phyloP scores from a whole-genome alignment of 2,329 filamentous ascomycete species.

The Cladosporium sphaerospermum region DNA sequence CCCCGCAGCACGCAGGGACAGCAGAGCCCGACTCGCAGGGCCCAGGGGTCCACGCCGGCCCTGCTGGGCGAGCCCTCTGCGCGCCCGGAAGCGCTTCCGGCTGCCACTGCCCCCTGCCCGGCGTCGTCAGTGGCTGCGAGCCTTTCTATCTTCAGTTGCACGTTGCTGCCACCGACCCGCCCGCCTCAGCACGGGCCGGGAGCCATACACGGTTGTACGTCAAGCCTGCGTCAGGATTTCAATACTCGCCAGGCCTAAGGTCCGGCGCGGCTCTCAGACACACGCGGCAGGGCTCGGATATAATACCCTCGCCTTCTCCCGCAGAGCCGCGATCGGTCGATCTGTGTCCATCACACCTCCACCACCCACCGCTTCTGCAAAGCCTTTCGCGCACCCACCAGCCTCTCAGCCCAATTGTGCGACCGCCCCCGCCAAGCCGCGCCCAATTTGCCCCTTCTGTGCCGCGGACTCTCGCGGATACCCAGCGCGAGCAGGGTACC shows the following conservation, averaged over 20 bases:
- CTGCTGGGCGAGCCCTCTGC: too few relatives aligned
- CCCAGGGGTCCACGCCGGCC: not conserved
- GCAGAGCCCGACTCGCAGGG: not conserved
- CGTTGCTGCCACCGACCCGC: not conserved
- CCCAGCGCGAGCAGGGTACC: too few relatives aligned
- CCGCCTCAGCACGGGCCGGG: too few relatives aligned
- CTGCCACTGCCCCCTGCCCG: too few relatives aligned
- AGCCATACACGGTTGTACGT: not conserved
- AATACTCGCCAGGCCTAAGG: not conserved
- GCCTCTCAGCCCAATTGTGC: too few relatives aligned
- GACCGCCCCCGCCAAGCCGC: too few relatives aligned
- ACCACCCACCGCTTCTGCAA: not conserved
- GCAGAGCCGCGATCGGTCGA: not conserved
- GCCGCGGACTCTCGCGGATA: too few relatives aligned
- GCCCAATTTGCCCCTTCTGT: too few relatives aligned
- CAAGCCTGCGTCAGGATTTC: not conserved
- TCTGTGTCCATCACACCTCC: not conserved
- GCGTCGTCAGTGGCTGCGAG: not conserved
- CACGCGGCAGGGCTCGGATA: not conserved
- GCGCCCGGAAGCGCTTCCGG: too few relatives aligned
- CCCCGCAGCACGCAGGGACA: not conserved
- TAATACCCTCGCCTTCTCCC: not conserved
- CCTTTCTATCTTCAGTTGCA: not conserved
- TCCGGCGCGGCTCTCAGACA: not conserved
- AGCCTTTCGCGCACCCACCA: not conserved